Conservation (phyloP, 495 filamentous ascomycete species). For the Aspergillus homomorphus region DNA sequence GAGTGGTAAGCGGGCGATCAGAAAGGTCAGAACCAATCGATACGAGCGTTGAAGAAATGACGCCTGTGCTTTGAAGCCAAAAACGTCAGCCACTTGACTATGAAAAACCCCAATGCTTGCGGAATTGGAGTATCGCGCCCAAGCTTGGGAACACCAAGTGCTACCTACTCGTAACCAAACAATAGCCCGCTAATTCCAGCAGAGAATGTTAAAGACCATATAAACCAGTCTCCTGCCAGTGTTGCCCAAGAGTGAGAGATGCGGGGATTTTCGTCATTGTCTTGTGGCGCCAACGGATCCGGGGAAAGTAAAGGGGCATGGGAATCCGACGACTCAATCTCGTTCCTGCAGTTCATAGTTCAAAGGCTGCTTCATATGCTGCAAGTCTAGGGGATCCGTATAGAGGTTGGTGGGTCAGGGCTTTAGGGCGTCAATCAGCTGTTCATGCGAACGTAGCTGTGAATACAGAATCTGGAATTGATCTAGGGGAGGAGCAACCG, state of each 20-base stretch:
- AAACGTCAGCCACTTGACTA: constrained; percentile 20
- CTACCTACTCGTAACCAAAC: constrained; percentile 74
- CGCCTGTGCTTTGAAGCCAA: constrained; percentile 65
- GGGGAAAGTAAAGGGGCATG: constrained; percentile 33
- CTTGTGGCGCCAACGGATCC: constrained; percentile 11
- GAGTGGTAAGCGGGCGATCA: constrained; percentile 57
- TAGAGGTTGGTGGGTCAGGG: too few species aligned
- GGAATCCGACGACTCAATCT: constrained; percentile 21
- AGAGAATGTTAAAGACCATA: constrained; percentile 75
- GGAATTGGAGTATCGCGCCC: background rate
- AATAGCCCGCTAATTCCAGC: constrained; percentile 83
- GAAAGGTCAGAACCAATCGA: constrained; percentile 77
- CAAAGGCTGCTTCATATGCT: constrained; percentile 4
- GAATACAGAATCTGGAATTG: too few species aligned
- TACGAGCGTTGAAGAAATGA: constrained; percentile 84
- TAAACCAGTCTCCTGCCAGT: constrained; percentile 41
- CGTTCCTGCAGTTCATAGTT: constrained; percentile 28
- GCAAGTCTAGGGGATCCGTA: background rate
- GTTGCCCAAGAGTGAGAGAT: constrained; percentile 7
- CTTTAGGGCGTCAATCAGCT: too few species aligned
- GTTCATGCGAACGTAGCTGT: too few species aligned
- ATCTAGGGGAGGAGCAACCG: too few species aligned
- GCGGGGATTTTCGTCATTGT: constrained; percentile 15
- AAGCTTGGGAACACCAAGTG: background rate
- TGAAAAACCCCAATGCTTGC: background rate